A percentile compares a stretch with the other conserved stretches of the same genome.
Conservation (phyloP, 1,284 basidiomycete species). For the Cryptococcus sp. region DNA sequence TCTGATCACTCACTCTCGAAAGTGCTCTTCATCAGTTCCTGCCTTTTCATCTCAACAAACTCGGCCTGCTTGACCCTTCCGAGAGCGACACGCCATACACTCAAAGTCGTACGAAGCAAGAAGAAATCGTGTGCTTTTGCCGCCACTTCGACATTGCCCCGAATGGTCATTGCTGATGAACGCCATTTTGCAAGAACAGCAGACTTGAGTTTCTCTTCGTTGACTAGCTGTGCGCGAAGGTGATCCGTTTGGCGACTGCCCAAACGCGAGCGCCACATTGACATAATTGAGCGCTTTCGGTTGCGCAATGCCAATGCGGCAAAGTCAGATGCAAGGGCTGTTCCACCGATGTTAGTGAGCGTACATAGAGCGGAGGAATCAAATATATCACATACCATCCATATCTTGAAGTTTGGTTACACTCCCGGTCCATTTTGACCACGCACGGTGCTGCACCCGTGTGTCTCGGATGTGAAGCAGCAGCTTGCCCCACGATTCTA, state of each 20-base stretch:
- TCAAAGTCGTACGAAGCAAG: slow-evolving; percentile 27
- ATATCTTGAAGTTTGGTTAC: slow-evolving; percentile 11
- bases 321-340: slow-evolving; percentile 10
- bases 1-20: slow-evolving; percentile 23
- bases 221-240: slow-evolving; percentile 32
- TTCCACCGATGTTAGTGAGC: background rate
- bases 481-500: slow-evolving; percentile 11
- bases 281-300: slow-evolving; percentile 17
- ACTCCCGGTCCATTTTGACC: slow-evolving; percentile 8
- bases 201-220: slow-evolving; percentile 17
- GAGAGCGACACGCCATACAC: slow-evolving; percentile 28
- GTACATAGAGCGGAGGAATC: background rate
- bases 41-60: slow-evolving; percentile 21
- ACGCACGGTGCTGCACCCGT: slow-evolving; percentile 2
- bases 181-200: slow-evolving; percentile 29
- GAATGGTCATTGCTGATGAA: slow-evolving; percentile 14
- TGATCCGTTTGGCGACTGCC: slow-evolving; percentile 20
- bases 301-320: background rate
- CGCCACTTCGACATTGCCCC: slow-evolving; percentile 26
- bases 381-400: background rate
- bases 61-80: slow-evolving; percentile 17
- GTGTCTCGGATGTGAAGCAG: slow-evolving; percentile 17
- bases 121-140: slow-evolving; percentile 46
- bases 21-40: slow-evolving; percentile 12
- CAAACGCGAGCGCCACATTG: slow-evolving; percentile 33